Evolutionary conservation across 352 stramenopile genomes (phyloP), one percentile per base, ranked within the genome.

Genomic region (Globisporangium parvum): DNA sequence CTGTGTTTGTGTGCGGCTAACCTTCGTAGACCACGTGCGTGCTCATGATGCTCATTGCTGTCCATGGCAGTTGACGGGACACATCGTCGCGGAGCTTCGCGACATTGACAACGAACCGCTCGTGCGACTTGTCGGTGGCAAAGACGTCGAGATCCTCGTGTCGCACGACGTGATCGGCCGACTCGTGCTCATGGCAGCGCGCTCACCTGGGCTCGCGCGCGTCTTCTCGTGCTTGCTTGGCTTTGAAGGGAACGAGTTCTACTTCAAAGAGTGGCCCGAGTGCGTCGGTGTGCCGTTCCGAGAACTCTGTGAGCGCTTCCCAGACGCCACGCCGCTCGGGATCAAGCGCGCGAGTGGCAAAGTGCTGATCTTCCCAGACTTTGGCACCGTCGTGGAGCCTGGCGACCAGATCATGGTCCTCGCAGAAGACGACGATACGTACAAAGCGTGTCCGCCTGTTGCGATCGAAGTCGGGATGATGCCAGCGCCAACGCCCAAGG

Each of bases 201-300:
- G 87, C 18, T 91, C 82, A 48, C 82, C 85, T 39, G 87, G 85
- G 24, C 71, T 96, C 18, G 83, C 88, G 2, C 65, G 73, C 41
- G 74, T 91, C 2, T 91, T 83, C 53, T 73, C 77, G 2, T 66
- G 65, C 31, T 52, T 91, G n/a, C 73, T 96, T 8, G 88, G 85
- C 1, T 95, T 96, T 54, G 84, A 93, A 48, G 85, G 86, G 33
- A 87, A 85, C 53, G 88, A 96, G 47, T 96, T 96, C 44, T 96
- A 96, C 67, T 83, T 94, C 51, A 88, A 92, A 54, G 75, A 76
- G 24, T 96, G 85, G 82, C 84, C 88, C 0, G 80, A 91, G 46
- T 92, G 89, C 40, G 60, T 71, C 18, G 85, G 82, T 14, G 61
- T 86, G 20, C 62, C 66, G 6, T 96, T 95, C 62, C 51, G 67